Percentiles rank a stretch among this genome's conserved stretches.
phyloP scores from a whole-genome alignment of 257 asterid genomes.

The Henckelia pumila region DNA sequence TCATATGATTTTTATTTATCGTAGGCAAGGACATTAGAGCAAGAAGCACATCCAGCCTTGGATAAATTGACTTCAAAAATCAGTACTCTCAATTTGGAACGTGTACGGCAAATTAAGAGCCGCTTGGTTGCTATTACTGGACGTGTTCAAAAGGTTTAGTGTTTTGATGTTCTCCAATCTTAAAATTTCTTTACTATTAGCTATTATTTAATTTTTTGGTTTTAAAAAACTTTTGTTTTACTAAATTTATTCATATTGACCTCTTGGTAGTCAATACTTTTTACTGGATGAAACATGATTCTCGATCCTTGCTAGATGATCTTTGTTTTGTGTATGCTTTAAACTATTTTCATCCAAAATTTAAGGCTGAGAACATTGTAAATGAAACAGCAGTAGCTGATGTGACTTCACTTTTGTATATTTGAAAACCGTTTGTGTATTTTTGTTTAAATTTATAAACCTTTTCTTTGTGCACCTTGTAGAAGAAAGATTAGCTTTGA shows the following conservation, averaged over 20 bases:
- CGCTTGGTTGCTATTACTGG: constrained; percentile 95
- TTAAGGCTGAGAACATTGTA: neutral
- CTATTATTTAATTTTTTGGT: neutral
- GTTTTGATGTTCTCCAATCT: constrained; percentile 21
- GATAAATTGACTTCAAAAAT: constrained; percentile 89
- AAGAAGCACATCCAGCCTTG: constrained; percentile 96
- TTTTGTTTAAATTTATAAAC: no score
- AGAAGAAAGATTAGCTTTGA: neutral
- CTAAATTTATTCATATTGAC: constrained; percentile 1
- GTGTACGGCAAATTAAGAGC: constrained; percentile 92
- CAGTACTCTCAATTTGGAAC: constrained; percentile 94
- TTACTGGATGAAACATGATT: neutral
- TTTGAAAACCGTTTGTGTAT: neutral
- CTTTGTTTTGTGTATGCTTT: neutral
- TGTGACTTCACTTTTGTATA: neutral
- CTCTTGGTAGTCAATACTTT: neutral
- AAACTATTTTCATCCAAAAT: neutral
- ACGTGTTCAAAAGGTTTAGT: constrained; percentile 88
- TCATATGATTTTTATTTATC: neutral
- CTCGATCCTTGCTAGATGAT: constrained; percentile 5
- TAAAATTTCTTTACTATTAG: neutral
- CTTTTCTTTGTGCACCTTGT: neutral
- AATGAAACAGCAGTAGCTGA: neutral
- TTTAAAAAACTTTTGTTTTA: neutral
- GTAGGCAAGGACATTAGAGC: constrained; percentile 90